Conservation (phyloP, 2,329 filamentous ascomycete genomes). For the Colletotrichum lindemuthianum region DNA sequence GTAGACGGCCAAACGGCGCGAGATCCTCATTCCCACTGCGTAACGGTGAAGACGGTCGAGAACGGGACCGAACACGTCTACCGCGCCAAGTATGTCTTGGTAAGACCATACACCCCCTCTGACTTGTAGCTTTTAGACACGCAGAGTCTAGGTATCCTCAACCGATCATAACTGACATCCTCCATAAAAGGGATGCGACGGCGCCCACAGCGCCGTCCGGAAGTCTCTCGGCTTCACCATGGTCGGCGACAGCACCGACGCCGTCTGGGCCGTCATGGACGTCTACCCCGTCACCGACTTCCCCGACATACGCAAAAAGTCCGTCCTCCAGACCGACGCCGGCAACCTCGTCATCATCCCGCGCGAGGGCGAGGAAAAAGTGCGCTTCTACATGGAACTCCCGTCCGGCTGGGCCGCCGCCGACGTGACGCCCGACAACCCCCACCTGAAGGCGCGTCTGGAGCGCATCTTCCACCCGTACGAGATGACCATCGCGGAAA, state of each 20-base stretch:
- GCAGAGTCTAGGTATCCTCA: no score
- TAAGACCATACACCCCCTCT: neutral
- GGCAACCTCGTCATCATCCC: constrained; percentile 75
- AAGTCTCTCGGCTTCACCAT: constrained; percentile 64
- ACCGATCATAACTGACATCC: neutral
- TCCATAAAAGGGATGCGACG: constrained; percentile 48
- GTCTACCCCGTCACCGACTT: constrained; percentile 66
- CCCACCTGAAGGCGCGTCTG: constrained; percentile 60
- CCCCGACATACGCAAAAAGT: constrained; percentile 69
- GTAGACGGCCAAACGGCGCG: constrained; percentile 55
- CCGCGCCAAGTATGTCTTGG: constrained; percentile 26
- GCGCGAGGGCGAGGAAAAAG: constrained; percentile 66
- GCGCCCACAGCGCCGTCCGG: constrained; percentile 62
- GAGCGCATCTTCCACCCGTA: constrained; percentile 62
- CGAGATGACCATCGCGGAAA: constrained; percentile 68
- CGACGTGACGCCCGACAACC: constrained; percentile 59
- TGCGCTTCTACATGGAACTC: constrained; percentile 75
- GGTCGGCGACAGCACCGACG: constrained; percentile 67
- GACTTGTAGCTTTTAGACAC: no score
- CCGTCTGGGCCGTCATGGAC: constrained; percentile 68
- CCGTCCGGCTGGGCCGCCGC: constrained; percentile 55
- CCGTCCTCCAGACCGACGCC: constrained; percentile 61
- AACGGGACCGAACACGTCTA: constrained; percentile 46
- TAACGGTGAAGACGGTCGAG: constrained; percentile 49
- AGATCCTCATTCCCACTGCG: constrained; percentile 52